Percentiles rank a stretch among this genome's conserved stretches.
Conservation (phyloP, 2,329 filamentous ascomycete species). For the Xylariaceae sp. region DNA sequence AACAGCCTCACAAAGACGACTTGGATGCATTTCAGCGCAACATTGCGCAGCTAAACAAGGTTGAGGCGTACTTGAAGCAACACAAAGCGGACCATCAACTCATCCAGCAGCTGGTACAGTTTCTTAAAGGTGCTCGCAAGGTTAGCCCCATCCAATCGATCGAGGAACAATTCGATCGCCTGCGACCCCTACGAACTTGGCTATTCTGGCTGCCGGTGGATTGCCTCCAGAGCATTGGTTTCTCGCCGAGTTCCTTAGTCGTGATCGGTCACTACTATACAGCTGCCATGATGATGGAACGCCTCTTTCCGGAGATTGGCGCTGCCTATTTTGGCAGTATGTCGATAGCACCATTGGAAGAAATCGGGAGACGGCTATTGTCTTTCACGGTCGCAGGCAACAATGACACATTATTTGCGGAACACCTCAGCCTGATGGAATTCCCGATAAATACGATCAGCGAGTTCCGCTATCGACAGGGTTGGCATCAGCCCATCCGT, state of each 20-base stretch:
- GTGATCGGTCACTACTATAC: conserved; percentile 92
- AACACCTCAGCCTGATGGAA: conserved; percentile 67
- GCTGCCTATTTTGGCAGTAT: conserved; percentile 83
- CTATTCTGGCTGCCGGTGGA: conserved; percentile 92
- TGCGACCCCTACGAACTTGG: conserved; percentile 87
- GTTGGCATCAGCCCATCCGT: conserved; percentile 60
- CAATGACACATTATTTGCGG: conserved; percentile 56
- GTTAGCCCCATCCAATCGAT: conserved; percentile 68
- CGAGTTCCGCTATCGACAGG: conserved; percentile 68
- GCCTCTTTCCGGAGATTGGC: conserved; percentile 87
- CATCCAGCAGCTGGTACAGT: conserved; percentile 67
- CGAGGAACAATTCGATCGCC: conserved; percentile 83
- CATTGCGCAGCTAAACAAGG: conserved; percentile 63
- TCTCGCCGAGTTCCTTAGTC: conserved; percentile 74
- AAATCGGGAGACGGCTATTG: conserved; percentile 75
- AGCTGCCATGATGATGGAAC: conserved; percentile 81
- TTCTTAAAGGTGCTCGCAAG: conserved; percentile 69
- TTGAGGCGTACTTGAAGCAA: conserved; percentile 67
- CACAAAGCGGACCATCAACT: conserved; percentile 68
- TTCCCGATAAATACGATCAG: conserved; percentile 67
- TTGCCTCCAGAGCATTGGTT: conserved; percentile 73
- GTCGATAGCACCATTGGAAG: conserved; percentile 76
- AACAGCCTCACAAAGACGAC: conserved; percentile 67
- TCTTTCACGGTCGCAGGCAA: conserved; percentile 62
- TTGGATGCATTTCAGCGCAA: conserved; percentile 65